Evolutionary conservation across 352 stramenopile species (phyloP), one percentile per base, ranked within the genome.

Genomic region (Pythium utonaiense): DNA sequence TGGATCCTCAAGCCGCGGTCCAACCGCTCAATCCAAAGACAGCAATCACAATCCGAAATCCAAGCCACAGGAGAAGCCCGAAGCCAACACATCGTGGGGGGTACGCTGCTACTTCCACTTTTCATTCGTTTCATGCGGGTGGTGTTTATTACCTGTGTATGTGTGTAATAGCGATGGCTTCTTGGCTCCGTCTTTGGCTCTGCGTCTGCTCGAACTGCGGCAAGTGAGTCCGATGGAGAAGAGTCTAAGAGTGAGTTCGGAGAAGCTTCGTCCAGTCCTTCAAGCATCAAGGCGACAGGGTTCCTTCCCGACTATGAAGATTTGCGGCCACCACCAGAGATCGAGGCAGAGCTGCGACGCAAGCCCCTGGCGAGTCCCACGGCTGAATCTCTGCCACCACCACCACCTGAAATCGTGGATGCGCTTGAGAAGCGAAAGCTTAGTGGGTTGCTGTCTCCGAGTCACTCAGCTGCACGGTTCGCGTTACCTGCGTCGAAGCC

Each of bases 351-450:
- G 34, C 30, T 72, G 28, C 64, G 57, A 38, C 57, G 51, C 44
- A 60, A 52, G 30, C 27, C 62, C 0, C 31, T 58, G 4, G 21
- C 21, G 3, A 65, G 51, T 38, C 55, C 54, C 21, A 24, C 56
- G 25, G 47, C 49, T 1, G 27, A 31, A 3, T 42, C 53, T 7
- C 40, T 60, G 19, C 47, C 65, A 17, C 52, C 52, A 19, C 60
- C 65, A 1, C 65, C 65, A 22, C 64, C 48, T 1, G 65, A 72
- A 31, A 52, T 72, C 1, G 42, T 72, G 6, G 60, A 67, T 27
- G 60, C 60, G 3, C 27, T 72, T 7, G 55, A 68, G 27, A 60
- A 60, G 44, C 55, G 34, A 0, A 60, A 66, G 45, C 28, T 58
- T 4, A 19, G 27, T 21, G 10, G 16, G 3, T 19, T 44, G 17